These are phyloP conservation scores for Eragrostis tef DNA, from an alignment of 202 grass and related monocot genomes.

Conservation along the genomic window DNA sequence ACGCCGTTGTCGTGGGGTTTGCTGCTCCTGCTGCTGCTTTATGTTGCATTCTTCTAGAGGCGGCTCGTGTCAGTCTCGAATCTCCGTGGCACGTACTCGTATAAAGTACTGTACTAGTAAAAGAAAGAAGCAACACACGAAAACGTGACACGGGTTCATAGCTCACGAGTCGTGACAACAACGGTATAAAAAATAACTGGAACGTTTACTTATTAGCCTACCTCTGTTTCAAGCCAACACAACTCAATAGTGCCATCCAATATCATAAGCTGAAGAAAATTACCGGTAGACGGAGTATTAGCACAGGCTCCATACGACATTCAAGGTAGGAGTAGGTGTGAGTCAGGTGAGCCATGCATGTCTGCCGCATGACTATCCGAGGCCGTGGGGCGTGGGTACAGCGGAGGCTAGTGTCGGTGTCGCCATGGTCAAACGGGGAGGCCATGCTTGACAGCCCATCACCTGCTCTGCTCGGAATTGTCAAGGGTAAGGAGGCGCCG, in stretches of 20 bases:
- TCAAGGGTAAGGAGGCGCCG: constrained; percentile 16
- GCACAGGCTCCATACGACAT: too few relatives aligned
- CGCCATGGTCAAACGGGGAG: constrained; percentile 29
- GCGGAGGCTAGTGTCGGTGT: constrained; percentile 19
- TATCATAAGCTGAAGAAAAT: neutral
- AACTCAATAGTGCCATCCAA: neutral
- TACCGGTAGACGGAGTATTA: too few relatives aligned
- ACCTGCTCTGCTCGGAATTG: neutral
- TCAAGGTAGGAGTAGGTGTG: neutral
- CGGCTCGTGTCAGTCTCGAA: neutral
- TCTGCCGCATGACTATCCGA: neutral
- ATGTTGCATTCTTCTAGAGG: constrained; percentile 45
- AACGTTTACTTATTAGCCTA: neutral
- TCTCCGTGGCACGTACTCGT: neutral
- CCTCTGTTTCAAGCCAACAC: neutral
- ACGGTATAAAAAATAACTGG: neutral
- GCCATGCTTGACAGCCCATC: constrained; percentile 15
- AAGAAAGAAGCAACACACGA: neutral
- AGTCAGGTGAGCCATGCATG: neutral
- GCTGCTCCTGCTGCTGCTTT: constrained; percentile 26
- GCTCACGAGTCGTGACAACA: neutral
- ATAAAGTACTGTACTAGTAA: neutral
- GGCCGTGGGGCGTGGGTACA: neutral
- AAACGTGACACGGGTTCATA: neutral
- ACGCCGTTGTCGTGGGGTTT: constrained; percentile 20